Base-by-base conservation (phyloP, 345 rosid genomes). In the Firmiana major region DNA sequence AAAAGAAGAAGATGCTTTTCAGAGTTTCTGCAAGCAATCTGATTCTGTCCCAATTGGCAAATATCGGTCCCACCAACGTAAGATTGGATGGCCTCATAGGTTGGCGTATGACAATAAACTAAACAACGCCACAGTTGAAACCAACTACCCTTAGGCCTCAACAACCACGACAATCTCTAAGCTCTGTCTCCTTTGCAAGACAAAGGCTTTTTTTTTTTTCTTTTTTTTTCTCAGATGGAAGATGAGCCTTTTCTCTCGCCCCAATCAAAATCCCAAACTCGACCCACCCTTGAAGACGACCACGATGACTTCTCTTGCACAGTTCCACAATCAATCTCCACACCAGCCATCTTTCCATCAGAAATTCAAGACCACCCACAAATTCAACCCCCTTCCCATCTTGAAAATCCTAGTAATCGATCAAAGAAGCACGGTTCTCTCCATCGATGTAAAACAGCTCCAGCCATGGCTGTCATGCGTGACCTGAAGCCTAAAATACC, bases 391-490 rank as follows among this genome's bases (percentile, higher is more conserved):
- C 74, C 76, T 15, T 67, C 36, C 5, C 73, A 74, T 12, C 19
- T 21, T 51, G 78, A 71, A 28, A 3, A 55, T 45, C 68, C 80
- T 0, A 43, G 2, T 28, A 21, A 79, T 59, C 42, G 21, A 0
- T 60, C 26, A 7, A 71, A 59, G 45, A 86, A 77, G 46, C 86
- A 79, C 5, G 79, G 87, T 15, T 74, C 93, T 21, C 94, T 95
- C 63, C 97, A 84, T 68, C 84, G 99, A 13, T 88, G 83, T 70
- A 88, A 79, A 72, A 93, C 99, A 2, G 97, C 99, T 45, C 98
- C 99, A 10, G 99, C 97, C 60, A 85, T 95, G 94, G 85, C 86
- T 11, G 87, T 88, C 53, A 76, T 91, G 78, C 82, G 81, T 21
- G 89, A 90, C 79, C 65, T 82, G 8, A 81, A 81, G 55, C 76